phyloP scores from a whole-genome alignment of 805 yeast genomes.

The Yarrowia divulgata region DNA sequence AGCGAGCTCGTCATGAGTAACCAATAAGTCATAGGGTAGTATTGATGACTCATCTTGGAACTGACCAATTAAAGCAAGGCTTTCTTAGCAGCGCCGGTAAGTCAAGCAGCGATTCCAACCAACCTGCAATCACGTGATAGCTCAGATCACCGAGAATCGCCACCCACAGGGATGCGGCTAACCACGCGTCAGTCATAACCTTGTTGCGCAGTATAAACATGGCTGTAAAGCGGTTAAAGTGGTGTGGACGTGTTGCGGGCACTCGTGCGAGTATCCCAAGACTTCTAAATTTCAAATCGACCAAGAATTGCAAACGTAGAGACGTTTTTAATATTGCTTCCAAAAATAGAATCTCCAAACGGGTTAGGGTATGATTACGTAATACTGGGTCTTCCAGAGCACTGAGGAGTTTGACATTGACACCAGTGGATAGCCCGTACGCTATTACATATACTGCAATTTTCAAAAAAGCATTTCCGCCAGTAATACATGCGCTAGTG shows the following conservation, averaged over 20 bases:
- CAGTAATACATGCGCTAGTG: too few relatives aligned
- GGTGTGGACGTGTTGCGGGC: not conserved
- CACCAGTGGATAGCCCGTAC: too few relatives aligned
- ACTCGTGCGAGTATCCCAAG: not conserved
- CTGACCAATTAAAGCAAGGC: not conserved
- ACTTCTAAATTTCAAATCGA: not conserved
- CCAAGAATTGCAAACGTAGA: not conserved
- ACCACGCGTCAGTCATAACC: constrained; percentile 25
- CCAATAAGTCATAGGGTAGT: too few relatives aligned
- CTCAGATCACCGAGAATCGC: not conserved
- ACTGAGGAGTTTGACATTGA: too few relatives aligned
- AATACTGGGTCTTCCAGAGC: not conserved
- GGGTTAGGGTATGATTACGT: constrained; percentile 15
- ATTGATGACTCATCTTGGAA: too few relatives aligned
- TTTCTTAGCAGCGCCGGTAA: too few relatives aligned
- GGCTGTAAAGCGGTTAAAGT: too few relatives aligned
- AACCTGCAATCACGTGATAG: too few relatives aligned
- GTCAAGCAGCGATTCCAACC: too few relatives aligned
- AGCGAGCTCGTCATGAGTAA: too few relatives aligned
- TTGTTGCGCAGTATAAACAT: not conserved
- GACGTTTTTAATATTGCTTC: not conserved
- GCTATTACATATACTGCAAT: too few relatives aligned
- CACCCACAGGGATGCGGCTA: constrained; percentile 16
- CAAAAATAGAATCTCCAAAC: not conserved
- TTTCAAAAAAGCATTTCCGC: too few relatives aligned